phyloP scores from a whole-genome alignment of 768 basidiomycete species.

The Amyloporia xantha region DNA sequence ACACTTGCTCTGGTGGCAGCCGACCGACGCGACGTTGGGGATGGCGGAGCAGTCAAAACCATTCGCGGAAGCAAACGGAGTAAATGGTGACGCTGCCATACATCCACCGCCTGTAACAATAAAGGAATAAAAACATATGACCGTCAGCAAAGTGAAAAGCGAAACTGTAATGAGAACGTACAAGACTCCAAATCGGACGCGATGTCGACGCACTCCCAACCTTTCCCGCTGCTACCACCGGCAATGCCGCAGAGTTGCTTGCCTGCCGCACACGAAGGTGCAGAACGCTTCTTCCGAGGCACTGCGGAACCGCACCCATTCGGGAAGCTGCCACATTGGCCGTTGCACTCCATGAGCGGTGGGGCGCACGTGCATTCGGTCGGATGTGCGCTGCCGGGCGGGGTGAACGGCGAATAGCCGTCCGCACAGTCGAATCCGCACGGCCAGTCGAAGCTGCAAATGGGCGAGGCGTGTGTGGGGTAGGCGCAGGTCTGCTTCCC shows the following conservation, averaged over 20 bases:
- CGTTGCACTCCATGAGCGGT: constrained; percentile 23
- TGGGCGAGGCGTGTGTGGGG: not conserved
- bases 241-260: not conserved
- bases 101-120: not conserved
- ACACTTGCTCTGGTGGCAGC: constrained; percentile 25
- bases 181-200: not conserved
- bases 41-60: not conserved
- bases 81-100: not conserved
- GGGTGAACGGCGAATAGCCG: constrained; percentile 21
- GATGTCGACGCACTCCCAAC: not conserved
- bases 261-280: not conserved
- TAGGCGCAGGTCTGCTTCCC: constrained; percentile 2
- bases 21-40: constrained; percentile 19
- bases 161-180: no score
- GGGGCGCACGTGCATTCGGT: constrained; percentile 24
- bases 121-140: not conserved
- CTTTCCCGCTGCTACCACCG: not conserved
- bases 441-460: constrained; percentile 12
- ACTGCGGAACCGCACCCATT: constrained; percentile 13
- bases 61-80: not conserved
- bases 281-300: not conserved
- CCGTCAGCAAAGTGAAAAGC: not conserved
- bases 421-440: constrained; percentile 27
- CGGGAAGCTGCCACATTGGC: constrained; percentile 24
- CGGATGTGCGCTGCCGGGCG: constrained; percentile 8